A percentile compares a stretch with the other conserved stretches of the same genome.
These are phyloP conservation scores for Castanospermum australe DNA, from an alignment of 306 rosid species.

Conservation along the genomic window DNA sequence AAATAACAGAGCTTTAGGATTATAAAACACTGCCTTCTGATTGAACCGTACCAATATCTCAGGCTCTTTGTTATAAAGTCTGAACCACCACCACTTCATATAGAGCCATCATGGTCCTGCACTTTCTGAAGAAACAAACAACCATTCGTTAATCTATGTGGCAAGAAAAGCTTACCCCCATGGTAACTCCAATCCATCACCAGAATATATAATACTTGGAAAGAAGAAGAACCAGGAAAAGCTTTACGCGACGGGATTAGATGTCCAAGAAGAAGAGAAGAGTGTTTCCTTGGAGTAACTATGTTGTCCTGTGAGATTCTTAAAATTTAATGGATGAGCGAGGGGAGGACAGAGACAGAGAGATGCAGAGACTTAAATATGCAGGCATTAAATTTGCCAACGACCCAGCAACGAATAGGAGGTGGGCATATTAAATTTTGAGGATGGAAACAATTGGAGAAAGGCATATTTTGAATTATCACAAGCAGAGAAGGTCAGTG, in stretches of 20 bases:
- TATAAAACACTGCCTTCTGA: constrained; percentile 48
- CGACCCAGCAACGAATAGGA: constrained; percentile 44
- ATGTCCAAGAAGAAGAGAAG: neutral
- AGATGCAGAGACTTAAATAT: constrained; percentile 36
- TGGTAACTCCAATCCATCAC: neutral
- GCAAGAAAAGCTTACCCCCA: constrained; percentile 23
- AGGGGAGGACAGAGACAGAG: constrained; percentile 12
- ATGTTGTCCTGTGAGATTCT: constrained; percentile 37
- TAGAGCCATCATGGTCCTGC: constrained; percentile 12
- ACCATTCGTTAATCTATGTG: neutral
- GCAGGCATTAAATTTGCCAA: constrained; percentile 52
- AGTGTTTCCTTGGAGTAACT: constrained; percentile 18
- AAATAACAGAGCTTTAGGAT: constrained; percentile 49
- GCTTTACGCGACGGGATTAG: neutral
- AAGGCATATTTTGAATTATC: constrained; percentile 35
- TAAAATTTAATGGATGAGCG: constrained; percentile 23
- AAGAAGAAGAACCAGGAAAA: neutral
- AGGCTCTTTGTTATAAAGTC: neutral
- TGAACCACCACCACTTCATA: neutral
- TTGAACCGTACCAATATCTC: constrained; percentile 80
- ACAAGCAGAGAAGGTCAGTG: constrained; percentile 14
- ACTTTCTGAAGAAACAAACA: constrained; percentile 5
- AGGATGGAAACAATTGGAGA: constrained; percentile 25
- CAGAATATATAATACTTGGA: neutral
- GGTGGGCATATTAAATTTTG: constrained; percentile 41